Evolutionary conservation across 805 yeast genomes (phyloP), one percentile per base, ranked within the genome.

Genomic region (Candida alai): DNA sequence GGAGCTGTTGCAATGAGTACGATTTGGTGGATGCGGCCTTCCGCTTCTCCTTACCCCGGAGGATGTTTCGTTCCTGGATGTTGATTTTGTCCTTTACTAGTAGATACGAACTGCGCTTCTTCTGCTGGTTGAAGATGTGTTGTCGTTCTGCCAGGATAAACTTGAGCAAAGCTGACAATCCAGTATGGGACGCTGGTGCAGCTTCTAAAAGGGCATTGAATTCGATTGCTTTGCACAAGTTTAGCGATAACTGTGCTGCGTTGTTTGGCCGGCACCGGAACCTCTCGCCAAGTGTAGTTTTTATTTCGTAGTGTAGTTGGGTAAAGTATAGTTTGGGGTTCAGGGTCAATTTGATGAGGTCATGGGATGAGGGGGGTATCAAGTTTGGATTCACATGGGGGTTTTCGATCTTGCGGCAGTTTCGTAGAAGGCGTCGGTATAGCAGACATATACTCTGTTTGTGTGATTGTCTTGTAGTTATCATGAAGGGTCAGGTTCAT

Each of bases 361-460:
- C 10, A n/a, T n/a, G n/a, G n/a, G n/a, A n/a, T 13, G 17, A 18
- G 7, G 8, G 12, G n/a, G n/a, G 22, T 21, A 23, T 12, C 17
- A 15, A 8, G 4, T 16, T 3, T n/a, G n/a, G n/a, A n/a, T n/a
- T n/a, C n/a, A n/a, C n/a, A n/a, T n/a, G 24, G 9, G 19, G 18
- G 17, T 15, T n/a, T 25, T 23, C 24, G 7, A 32, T 21, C 14
- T 32, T 36, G 17, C 14, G 20, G 9, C 25, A n/a, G 10, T 30
- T 32, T 20, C 41, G 33, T 16, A 48, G 19, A 6, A 44, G 19
- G 3, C 27, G 31, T 30, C 35, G 35, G 31, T 42, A 48, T 19
- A 48, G 33, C 12, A 22, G 26, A 15, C 37, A 29, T 36, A 36
- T 26, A 31, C 24, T 31, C 19, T 21, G 12, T 26, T 20, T 31